These are phyloP conservation scores for Bjerkandera adusta DNA, from an alignment of 1,284 basidiomycete species.

Conservation along the genomic window DNA sequence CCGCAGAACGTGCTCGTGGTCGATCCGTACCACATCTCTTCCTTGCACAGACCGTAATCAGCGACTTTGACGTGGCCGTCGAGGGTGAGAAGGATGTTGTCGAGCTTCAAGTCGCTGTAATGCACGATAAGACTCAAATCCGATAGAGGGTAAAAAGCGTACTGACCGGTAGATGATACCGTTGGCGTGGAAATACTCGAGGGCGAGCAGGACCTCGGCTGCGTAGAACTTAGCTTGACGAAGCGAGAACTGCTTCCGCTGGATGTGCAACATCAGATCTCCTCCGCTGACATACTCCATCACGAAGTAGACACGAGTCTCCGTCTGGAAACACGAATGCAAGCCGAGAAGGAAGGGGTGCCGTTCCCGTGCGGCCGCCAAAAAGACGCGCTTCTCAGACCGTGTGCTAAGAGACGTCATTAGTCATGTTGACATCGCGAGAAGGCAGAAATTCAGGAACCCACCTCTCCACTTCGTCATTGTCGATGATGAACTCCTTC, in stretches of 20 bases:
- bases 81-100: conserved; percentile 96
- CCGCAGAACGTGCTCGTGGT: conserved; percentile 99
- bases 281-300: conserved; percentile 81
- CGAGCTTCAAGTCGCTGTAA: conserved; percentile 90
- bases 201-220: conserved; percentile 92
- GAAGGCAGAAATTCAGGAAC: conserved; percentile 20
- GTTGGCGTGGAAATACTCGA: conserved; percentile 98
- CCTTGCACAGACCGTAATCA: conserved; percentile 99
- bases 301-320: conserved; percentile 91
- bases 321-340: conserved; percentile 99
- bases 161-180: conserved; percentile 90
- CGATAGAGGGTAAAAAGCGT: not conserved
- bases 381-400: conserved; percentile 98
- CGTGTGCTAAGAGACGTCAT: conserved; percentile 92
- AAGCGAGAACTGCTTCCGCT: conserved; percentile 79
- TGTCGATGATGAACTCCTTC: conserved; percentile 99
- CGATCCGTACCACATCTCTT: conserved; percentile 96
- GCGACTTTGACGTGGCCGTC: conserved; percentile 99
- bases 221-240: conserved; percentile 97
- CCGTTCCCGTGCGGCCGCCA: conserved; percentile 92
- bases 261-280: conserved; percentile 82
- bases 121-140: not conserved
- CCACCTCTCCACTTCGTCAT: conserved; percentile 98
- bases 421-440: conserved; percentile 12
- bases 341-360: conserved; percentile 97